Evolutionary conservation across 164 flowering plant species (phyloP), one percentile per base, ranked within the genome.

Genomic region (Hamamelis virginiana): DNA sequence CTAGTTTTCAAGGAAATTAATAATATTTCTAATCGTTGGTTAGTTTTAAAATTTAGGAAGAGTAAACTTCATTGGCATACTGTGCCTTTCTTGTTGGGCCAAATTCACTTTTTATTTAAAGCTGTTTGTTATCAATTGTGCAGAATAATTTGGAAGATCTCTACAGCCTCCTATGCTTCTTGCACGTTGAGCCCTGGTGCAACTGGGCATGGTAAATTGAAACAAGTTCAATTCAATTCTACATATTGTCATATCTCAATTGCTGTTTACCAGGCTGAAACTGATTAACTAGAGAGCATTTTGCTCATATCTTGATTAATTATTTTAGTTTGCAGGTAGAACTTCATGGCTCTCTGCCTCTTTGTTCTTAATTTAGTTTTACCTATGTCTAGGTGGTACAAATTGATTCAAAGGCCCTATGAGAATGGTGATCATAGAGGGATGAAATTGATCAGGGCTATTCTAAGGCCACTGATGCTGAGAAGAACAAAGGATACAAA

Each of bases 181-280:
- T 90, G 74, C 87, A 67, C 69, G 97, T 90, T 53, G 92, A 88
- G 75, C 94, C 96, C 22, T 92, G 92, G 97, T 85, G 97, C 86
- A 89, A 88, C 76, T 92, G 92, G 96, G 79, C 87, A 43, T 90
- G 97, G 96, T 89, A 84, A 50, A 82, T 43, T 25, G 48, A 41
- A 65, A 48, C n/a, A 15, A 21, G 19, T 26, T 57, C 16, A 23
- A 25, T 11, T 57, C 14, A 4, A n/a, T 57, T 23, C 1, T 57
- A 15, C 8, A 51, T 6, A 51, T 14, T 18, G 18, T 5, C 55
- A 51, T 21, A 10, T 57, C 15, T 57, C 38, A 25, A 5, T 9
- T 52, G 6, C 12, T 33, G 1, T 41, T 55, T 26, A 12, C 13
- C 22, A 18, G 11, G 11, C 33, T 9, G 19, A 1, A 55, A 16